phyloP scores from a whole-genome alignment of 2,329 filamentous ascomycete species.

The Colletotrichum eleusines region DNA sequence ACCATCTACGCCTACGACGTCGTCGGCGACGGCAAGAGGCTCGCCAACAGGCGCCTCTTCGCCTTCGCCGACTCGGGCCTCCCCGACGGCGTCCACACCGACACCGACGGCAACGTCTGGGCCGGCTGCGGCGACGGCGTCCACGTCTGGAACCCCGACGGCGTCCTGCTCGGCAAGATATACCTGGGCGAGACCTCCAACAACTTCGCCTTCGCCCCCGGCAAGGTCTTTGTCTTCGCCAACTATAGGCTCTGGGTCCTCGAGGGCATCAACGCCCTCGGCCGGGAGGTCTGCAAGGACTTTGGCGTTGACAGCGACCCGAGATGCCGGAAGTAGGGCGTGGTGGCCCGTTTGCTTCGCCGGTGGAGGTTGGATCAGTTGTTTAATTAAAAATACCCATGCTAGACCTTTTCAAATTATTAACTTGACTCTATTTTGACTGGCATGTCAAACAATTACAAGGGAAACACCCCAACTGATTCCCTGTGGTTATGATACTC shows the following conservation, averaged over 20 bases:
- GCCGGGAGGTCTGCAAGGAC: conserved; percentile 44
- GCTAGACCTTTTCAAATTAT: neutral
- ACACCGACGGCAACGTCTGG: conserved; percentile 61
- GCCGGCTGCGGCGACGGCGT: conserved; percentile 62
- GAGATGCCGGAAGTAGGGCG: conserved; percentile 6
- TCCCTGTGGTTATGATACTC: neutral
- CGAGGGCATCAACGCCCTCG: conserved; percentile 40
- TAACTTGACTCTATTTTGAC: no score
- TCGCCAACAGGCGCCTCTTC: conserved; percentile 61
- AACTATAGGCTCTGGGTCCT: conserved; percentile 56
- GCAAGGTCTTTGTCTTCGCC: conserved; percentile 61
- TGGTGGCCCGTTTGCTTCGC: neutral
- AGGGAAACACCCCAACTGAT: no score
- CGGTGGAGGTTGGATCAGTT: neutral
- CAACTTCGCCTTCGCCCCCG: conserved; percentile 61
- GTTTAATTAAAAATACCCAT: neutral
- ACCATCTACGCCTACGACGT: conserved; percentile 40
- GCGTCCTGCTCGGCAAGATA: conserved; percentile 60
- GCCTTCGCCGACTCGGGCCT: conserved; percentile 61
- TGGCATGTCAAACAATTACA: neutral
- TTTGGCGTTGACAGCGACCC: conserved; percentile 40
- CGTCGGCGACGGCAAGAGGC: conserved; percentile 22
- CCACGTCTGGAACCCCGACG: conserved; percentile 60
- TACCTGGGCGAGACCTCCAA: conserved; percentile 56
- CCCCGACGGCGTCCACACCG: conserved; percentile 61